phyloP scores from a whole-genome alignment of 805 yeast species.

The Starmerella ratchasimensis region DNA sequence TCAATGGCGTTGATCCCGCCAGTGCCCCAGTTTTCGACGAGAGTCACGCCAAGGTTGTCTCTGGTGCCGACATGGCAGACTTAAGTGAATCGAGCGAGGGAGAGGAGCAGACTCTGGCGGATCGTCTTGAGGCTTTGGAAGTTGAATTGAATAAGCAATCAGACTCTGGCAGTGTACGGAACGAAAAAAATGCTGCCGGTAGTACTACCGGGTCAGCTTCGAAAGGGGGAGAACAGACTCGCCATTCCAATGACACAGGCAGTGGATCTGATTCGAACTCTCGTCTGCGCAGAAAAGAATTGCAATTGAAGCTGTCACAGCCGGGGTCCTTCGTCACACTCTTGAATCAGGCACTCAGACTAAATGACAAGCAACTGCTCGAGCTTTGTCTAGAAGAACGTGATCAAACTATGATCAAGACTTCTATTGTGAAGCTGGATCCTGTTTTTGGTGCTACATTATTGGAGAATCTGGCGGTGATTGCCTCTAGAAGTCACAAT shows the following conservation, averaged over 20 bases:
- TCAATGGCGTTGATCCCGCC: conserved; percentile 32
- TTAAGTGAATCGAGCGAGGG: conserved; percentile 22
- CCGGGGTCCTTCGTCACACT: conserved; percentile 72
- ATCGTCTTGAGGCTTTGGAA: conserved; percentile 28
- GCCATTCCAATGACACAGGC: conserved; percentile 2
- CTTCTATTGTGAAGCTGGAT: conserved; percentile 42
- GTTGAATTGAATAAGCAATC: conserved; percentile 13
- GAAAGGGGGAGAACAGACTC: not conserved
- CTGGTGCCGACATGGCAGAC: conserved; percentile 26
- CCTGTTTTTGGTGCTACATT: conserved; percentile 32
- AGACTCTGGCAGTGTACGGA: not conserved
- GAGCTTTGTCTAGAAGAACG: conserved; percentile 60
- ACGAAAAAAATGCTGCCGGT: not conserved
- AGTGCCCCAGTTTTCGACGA: conserved; percentile 30
- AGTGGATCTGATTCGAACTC: conserved; percentile 22
- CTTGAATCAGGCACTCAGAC: conserved; percentile 74
- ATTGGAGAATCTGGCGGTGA: conserved; percentile 35
- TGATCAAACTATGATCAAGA: conserved; percentile 39
- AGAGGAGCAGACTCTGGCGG: conserved; percentile 30
- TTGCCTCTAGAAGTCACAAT: conserved; percentile 40
- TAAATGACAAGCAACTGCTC: conserved; percentile 72
- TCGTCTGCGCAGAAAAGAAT: conserved; percentile 7
- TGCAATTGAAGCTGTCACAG: conserved; percentile 36
- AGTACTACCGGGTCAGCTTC: conserved; percentile 18
- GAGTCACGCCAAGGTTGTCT: conserved; percentile 23